phyloP scores from a whole-genome alignment of 192 early-diverging fungal species.

The Linnemannia elongata region DNA sequence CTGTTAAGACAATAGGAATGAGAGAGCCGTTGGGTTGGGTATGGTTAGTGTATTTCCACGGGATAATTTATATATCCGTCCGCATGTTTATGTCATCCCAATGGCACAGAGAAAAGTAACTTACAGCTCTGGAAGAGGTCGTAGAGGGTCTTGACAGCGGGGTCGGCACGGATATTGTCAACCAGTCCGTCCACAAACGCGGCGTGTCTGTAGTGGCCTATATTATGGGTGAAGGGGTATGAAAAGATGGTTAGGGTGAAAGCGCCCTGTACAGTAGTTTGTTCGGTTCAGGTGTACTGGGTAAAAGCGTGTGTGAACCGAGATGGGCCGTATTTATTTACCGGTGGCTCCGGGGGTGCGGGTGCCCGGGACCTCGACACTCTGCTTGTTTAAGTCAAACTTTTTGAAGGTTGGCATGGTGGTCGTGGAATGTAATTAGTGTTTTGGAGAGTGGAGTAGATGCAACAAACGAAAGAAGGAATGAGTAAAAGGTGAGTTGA shows the following conservation, averaged over 20 bases:
- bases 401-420: slow-evolving; percentile 26
- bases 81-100: neutral
- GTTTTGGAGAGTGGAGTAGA: neutral
- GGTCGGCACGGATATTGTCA: slow-evolving; percentile 14
- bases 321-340: slow-evolving; percentile 6
- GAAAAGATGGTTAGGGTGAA: neutral
- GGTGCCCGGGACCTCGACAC: slow-evolving; percentile 58
- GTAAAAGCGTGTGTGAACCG: neutral
- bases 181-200: slow-evolving; percentile 10
- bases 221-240: neutral
- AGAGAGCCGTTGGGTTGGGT: neutral
- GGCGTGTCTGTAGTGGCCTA: slow-evolving; percentile 23
- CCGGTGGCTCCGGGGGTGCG: slow-evolving; percentile 62
- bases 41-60: neutral
- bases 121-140: slow-evolving; percentile 48
- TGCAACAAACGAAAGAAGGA: neutral
- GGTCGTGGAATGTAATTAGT: neutral
- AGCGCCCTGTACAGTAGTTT: neutral
- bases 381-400: slow-evolving; percentile 57
- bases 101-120: neutral
- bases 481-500: neutral
- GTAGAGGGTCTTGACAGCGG: slow-evolving; percentile 49
- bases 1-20: slow-evolving; percentile 22
- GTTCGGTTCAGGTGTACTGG: neutral
- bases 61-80: neutral